Evolutionary conservation across 257 asterid species (phyloP), one percentile per base, ranked within the genome.

Genomic region (Fraxinus americana): DNA sequence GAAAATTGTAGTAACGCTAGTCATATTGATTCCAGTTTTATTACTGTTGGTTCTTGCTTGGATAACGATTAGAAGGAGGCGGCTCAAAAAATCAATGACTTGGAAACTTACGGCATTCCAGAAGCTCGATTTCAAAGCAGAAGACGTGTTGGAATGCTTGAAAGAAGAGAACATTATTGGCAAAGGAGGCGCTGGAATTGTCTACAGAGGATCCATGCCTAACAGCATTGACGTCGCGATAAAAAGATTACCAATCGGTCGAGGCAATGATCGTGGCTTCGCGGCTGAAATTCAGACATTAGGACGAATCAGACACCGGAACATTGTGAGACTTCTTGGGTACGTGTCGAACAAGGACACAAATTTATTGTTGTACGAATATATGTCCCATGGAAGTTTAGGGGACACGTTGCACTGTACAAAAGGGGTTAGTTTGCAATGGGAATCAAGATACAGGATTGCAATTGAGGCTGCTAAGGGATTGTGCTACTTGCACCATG

Each of bases 371-470:
- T 43, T 94, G 82, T 94, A 94, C 16, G 98, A 94, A 73, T 94
- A 90, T 68, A 92, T 94, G 98, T 89, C 98, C 0, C 92, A 92
- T 57, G 98, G 98, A 32, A 94, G 98, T 87, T 88, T 94, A 17
- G 98, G 98, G 0, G 98, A 94, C 79, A 79, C 90, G 86, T 67
- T 94, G 12, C 98, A 94, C 61, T 94, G 98, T 0, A 68, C 88
- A 0, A 94, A 94, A 32, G 98, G 98, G 2, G 91, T 86, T 1
- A 91, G 89, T 84, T 77, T 94, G 89, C 92, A 87, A 78, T 94
- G 98, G 98, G 97, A 94, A n/a, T 71, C 92, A 35, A 87, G 98
- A 88, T 89, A 85, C 30, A 80, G 91, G 59, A 90, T 94, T 21
- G 98, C 98, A 0, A 84, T 84, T 3, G 98, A 90, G 82, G 94